Conservation (phyloP, 2,329 filamentous ascomycete species). For the Beauveria scarabaeidicola region DNA sequence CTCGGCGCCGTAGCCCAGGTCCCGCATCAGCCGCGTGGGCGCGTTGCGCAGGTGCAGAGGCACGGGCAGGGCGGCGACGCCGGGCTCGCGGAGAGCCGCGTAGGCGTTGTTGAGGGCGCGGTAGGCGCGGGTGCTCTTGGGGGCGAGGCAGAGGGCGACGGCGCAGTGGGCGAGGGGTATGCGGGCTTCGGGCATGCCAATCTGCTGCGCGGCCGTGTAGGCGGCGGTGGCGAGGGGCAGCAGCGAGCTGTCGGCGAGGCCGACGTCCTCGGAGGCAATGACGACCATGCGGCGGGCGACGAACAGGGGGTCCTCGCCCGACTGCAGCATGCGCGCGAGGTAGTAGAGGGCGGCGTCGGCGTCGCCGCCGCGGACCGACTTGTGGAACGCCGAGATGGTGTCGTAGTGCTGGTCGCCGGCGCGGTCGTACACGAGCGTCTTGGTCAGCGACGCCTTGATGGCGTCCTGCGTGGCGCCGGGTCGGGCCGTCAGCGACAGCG, state of each 20-base stretch:
- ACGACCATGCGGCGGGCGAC: constrained; percentile 90
- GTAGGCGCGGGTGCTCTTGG: constrained; percentile 84
- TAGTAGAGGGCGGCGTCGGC: constrained; percentile 89
- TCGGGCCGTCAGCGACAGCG: constrained; percentile 58
- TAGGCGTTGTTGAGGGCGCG: constrained; percentile 73
- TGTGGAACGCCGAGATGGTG: constrained; percentile 94
- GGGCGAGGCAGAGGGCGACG: constrained; percentile 69
- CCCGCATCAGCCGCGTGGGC: constrained; percentile 86
- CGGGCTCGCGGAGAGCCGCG: constrained; percentile 71
- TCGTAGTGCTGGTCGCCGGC: constrained; percentile 97
- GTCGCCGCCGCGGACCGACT: constrained; percentile 81
- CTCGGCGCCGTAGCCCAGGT: constrained; percentile 78
- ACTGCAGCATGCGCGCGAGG: constrained; percentile 89
- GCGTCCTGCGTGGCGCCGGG: constrained; percentile 61
- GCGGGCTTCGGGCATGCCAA: constrained; percentile 89
- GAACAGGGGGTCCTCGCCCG: constrained; percentile 87
- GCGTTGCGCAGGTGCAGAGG: constrained; percentile 87
- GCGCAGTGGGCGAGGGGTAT: constrained; percentile 86
- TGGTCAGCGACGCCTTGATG: constrained; percentile 77
- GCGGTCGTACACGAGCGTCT: constrained; percentile 89
- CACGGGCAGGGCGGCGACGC: constrained; percentile 70
- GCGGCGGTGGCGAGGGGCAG: constrained; percentile 77
- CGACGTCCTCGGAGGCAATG: constrained; percentile 89
- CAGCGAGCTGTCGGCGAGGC: constrained; percentile 77
- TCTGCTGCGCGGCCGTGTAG: constrained; percentile 81